These are phyloP conservation scores for Dactylorhiza incarnata DNA, from an alignment of 106 monocot species.

Conservation along the genomic window DNA sequence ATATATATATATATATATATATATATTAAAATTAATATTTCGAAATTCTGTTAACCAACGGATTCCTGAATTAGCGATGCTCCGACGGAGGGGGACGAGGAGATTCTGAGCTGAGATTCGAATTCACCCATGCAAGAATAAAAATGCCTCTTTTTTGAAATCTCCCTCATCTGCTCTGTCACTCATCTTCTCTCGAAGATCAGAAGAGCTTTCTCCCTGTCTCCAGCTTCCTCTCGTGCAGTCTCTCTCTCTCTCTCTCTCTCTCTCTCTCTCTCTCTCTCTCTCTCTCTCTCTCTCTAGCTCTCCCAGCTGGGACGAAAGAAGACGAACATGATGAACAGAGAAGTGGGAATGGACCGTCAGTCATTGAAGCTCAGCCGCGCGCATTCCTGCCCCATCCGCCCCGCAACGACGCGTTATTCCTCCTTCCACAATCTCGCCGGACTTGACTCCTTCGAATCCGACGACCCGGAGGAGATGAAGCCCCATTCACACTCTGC, in stretches of 20 bases:
- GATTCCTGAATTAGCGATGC: background rate
- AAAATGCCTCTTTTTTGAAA: background rate
- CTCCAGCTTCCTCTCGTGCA: no score
- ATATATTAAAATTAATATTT: no score
- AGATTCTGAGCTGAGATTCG: no score
- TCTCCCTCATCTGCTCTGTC: no score
- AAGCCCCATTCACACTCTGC: constrained; percentile 3
- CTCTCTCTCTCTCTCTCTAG: no score
- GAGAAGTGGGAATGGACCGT: constrained; percentile 11
- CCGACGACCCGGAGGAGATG: background rate
- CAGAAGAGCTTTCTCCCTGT: background rate
- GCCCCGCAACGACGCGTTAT: constrained; percentile 44
- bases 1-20: background rate
- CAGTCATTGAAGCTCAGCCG: constrained; percentile 33
- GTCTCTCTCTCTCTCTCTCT: constrained; percentile 1
- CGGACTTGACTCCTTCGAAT: constrained; percentile 9
- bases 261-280: no score
- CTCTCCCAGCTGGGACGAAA: no score
- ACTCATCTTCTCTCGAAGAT: background rate
- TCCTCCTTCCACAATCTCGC: constrained; percentile 39
- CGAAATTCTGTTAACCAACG: no score
- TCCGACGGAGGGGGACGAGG: background rate
- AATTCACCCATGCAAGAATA: background rate
- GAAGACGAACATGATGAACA: background rate
- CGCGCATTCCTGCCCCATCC: constrained; percentile 50